Evolutionary conservation across 768 basidiomycete species (phyloP).

Genomic region (Leucogyrophana mollusca): DNA sequence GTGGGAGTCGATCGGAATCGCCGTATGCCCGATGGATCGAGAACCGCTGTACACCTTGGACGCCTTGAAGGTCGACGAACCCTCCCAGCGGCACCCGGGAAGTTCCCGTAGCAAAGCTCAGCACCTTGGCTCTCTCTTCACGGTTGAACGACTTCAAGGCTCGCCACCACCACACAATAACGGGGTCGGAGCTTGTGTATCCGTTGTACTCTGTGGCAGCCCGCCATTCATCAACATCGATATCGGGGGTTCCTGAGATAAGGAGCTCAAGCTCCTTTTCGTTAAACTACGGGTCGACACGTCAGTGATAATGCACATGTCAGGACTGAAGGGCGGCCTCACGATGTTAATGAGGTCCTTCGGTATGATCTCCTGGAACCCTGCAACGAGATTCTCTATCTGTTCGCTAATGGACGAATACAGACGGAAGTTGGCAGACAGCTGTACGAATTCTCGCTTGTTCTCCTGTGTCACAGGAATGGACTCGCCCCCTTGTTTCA

Average conservation of each 20-base stretch:
- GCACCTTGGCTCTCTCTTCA: constrained; percentile 93
- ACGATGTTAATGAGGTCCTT: constrained; percentile 94
- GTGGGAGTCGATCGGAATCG: constrained; percentile 79
- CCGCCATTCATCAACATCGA: constrained; percentile 97
- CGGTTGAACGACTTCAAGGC: constrained; percentile 96
- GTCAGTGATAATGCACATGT: constrained; percentile 8
- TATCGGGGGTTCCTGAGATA: constrained; percentile 97
- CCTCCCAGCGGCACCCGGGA: constrained; percentile 93
- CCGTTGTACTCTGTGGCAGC: constrained; percentile 90
- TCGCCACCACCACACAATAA: constrained; percentile 99
- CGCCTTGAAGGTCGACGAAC: constrained; percentile 93
- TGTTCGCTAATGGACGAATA: constrained; percentile 95
- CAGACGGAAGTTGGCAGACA: constrained; percentile 91
- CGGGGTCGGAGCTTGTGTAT: constrained; percentile 86
- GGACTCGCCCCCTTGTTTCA: constrained; percentile 83
- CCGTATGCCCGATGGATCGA: constrained; percentile 95
- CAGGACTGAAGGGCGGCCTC: constrained; percentile 29
- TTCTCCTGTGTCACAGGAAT: constrained; percentile 95
- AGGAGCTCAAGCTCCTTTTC: constrained; percentile 92
- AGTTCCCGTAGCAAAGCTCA: constrained; percentile 94
- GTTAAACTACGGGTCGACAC: constrained; percentile 68
- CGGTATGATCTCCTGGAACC: constrained; percentile 98
- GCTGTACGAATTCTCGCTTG: constrained; percentile 92
- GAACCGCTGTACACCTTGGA: constrained; percentile 92
- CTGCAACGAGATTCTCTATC: constrained; percentile 83